Evolutionary conservation across 1,284 basidiomycete species (phyloP), one percentile per base, ranked within the genome.

Genomic region (Ganoderma resinaceum): DNA sequence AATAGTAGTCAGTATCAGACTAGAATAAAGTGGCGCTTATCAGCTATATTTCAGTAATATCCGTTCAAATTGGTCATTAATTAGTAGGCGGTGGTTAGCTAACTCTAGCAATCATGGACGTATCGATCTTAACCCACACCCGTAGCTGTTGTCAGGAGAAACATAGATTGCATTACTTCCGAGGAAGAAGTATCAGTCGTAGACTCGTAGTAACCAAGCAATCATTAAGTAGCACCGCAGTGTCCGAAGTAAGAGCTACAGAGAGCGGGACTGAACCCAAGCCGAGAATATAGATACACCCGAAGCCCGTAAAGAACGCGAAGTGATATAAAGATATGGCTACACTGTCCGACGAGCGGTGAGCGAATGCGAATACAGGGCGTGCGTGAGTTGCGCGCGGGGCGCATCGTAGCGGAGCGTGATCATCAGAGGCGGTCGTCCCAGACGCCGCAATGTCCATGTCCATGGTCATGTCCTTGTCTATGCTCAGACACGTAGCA

Each of bases 311-410:
- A 53, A 43, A 49, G 38, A 66, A 66, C 31, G 58, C 63, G 62
- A 66, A 69, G 57, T 46, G n/a, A 52, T 57, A 69, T 66, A 40
- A 66, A 16, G 23, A 68, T 72, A 72, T 65, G 57, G 59, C 68
- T 72, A 72, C 70, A 72, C 18, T 38, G 52, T 31, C 62, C 9
- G 43, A 46, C 43, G 35, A 38, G 37, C 9, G 35, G 52, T 9
- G 18, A 31, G 52, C 49, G 63, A 69, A 62, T 35, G 61, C 52
- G 64, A 63, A 65, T 61, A 62, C 57, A 64, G 43, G 6, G 42
- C 33, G 23, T 29, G 65, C 58, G 57, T 33, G 26, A 31, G 33
- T 42, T n/a, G 38, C 33, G 52, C 29, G 57, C 67, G 42, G 63
- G 33, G 49, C n/a, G 52, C 26, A 49, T 68, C 67, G 61, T 69